Evolutionary conservation across 2,329 filamentous ascomycete species (phyloP), one percentile per base, ranked within the genome.

Genomic region (Phialophora chinensis): DNA sequence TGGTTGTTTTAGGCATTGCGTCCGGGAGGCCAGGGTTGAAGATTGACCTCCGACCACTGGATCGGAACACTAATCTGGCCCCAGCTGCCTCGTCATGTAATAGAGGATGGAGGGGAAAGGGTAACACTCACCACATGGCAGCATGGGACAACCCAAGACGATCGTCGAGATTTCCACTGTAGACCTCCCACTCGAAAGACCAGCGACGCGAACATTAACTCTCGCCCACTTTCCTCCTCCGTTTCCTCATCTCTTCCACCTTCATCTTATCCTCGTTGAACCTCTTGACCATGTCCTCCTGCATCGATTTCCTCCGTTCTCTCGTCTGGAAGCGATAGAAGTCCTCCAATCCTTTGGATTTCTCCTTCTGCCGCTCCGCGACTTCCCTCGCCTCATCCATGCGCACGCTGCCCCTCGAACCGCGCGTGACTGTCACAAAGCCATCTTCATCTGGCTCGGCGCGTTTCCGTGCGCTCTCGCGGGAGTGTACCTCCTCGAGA

Each of bases 381-480:
- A 86, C 78, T 53, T 83, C 84, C 74, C 88, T 86, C 17, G 88
- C 87, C 73, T 91, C 92, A 72, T 90, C 90, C 68, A 88, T 85
- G 62, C 89, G 86, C 0, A 91, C 88, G n/a, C 90, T 90, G 65
- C 90, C 83, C 66, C 85, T 84, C 47, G 91, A 91, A 29, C 93
- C 93, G 62, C 91, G 86, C 1, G 89, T 91, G 27, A 99, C 95
- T 3, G 93, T 98, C 57, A 98, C 86, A 77, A 99, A 99, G 1
- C 95, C 95, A 77, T 99, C 95, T 75, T 92, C 93, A 77, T 99
- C 95, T 0, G 94, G 92, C 74, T 92, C 89, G 72, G 90, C 90
- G 67, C 91, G 88, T 68, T 90, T 81, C 63, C 86, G 75, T 80
- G 90, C 75, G 82, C 84, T 80, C 81, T 88, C 71, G 75, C 85